phyloP scores from a whole-genome alignment of 1,139 yeast species.

The Kodamaea sp. region DNA sequence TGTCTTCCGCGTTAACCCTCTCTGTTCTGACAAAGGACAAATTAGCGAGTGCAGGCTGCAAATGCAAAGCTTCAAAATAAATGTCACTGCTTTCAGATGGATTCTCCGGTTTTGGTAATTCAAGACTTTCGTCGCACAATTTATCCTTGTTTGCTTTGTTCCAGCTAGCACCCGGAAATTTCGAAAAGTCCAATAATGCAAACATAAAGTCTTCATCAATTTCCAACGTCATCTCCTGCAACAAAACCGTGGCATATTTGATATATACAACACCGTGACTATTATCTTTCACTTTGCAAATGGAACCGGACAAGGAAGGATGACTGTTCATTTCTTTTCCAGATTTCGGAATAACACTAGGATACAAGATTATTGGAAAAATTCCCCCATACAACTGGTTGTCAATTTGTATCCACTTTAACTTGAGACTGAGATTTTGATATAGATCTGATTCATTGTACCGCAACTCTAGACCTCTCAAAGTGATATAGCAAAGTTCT shows the following conservation, averaged over 20 bases:
- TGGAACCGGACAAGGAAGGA: conserved; percentile 85
- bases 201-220: conserved; percentile 91
- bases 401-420: conserved; percentile 95
- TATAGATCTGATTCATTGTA: conserved; percentile 84
- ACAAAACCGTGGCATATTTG: conserved; percentile 83
- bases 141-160: conserved; percentile 48
- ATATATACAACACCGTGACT: conserved; percentile 87
- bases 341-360: conserved; percentile 85
- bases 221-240: conserved; percentile 91
- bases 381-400: conserved; percentile 88
- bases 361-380: conserved; percentile 88
- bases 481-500: conserved; percentile 80
- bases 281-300: conserved; percentile 83
- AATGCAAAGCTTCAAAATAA: conserved; percentile 88
- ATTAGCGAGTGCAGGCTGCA: conserved; percentile 89
- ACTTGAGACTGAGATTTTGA: conserved; percentile 74
- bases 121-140: conserved; percentile 62
- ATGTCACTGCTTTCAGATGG: conserved; percentile 68
- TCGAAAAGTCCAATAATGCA: conserved; percentile 77
- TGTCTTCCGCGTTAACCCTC: conserved; percentile 61
- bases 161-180: conserved; percentile 74
- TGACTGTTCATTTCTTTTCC: conserved; percentile 83
- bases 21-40: conserved; percentile 92
- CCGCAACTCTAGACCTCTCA: conserved; percentile 77
- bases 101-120: conserved; percentile 70